These are phyloP conservation scores for Penicillium sclerotigenum DNA, from an alignment of 2,329 filamentous ascomycete species.

Conservation along the genomic window DNA sequence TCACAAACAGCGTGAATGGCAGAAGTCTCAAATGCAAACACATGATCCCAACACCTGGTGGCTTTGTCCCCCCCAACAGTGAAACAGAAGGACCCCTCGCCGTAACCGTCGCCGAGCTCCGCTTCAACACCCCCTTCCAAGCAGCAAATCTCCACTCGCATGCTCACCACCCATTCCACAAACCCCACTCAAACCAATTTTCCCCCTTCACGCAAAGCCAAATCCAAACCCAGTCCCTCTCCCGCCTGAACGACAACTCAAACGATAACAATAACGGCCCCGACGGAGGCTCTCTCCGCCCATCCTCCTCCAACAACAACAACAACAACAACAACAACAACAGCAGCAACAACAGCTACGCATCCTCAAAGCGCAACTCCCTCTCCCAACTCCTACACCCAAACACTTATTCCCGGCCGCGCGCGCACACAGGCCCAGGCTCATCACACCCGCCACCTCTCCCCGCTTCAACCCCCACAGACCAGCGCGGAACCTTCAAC, in stretches of 20 bases:
- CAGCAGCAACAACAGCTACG: conserved; percentile 3
- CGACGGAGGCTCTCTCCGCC: conserved; percentile 5
- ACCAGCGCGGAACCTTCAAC: conserved; percentile 27
- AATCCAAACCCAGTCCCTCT: background rate
- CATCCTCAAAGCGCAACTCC: conserved; percentile 30
- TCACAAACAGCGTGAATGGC: conserved; percentile 72
- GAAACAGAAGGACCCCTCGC: conserved; percentile 32
- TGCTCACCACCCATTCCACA: conserved; percentile 19
- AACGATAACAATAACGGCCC: conserved; percentile 20
- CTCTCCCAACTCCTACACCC: conserved; percentile 34
- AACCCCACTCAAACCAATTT: conserved; percentile 21
- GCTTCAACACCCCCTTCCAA: conserved; percentile 77
- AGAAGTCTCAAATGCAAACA: conserved; percentile 73
- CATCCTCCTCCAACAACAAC: conserved; percentile 1
- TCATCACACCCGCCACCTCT: conserved; percentile 10
- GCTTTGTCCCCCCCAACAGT: conserved; percentile 18
- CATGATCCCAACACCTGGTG: conserved; percentile 49
- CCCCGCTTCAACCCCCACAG: conserved; percentile 16
- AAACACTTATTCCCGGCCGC: conserved; percentile 27
- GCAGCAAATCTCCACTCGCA: conserved; percentile 31
- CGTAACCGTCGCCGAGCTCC: conserved; percentile 71
- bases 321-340: conserved; percentile 1
- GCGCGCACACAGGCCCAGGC: conserved; percentile 27
- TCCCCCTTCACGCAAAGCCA: conserved; percentile 20
- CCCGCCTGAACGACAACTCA: background rate